phyloP scores from a whole-genome alignment of 768 basidiomycete species.

The Leccinum subgranulosum region DNA sequence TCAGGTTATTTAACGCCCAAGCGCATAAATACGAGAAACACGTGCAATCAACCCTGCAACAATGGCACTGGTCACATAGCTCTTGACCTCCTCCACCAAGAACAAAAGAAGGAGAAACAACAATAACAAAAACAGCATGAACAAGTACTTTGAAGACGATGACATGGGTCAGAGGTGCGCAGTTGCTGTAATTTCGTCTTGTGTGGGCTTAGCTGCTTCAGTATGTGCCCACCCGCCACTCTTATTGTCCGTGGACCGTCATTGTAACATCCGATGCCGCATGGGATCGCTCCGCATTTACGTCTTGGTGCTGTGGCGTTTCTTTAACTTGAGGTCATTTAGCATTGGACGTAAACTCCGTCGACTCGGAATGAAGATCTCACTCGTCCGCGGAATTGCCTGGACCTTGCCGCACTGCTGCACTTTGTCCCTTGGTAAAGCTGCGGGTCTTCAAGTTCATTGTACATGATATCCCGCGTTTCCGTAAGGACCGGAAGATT shows the following conservation, averaged over 20 bases:
- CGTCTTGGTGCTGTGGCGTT: background rate
- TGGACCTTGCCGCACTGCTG: background rate
- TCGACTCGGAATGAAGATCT: background rate
- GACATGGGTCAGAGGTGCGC: constrained; percentile 11
- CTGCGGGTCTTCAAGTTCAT: background rate
- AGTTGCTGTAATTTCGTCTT: background rate
- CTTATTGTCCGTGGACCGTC: background rate
- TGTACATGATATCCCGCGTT: background rate
- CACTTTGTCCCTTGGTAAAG: background rate
- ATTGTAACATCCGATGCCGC: constrained; percentile 2
- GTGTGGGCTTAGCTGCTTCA: constrained; percentile 1
- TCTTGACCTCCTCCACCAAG: background rate
- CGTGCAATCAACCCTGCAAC: constrained; percentile 10
- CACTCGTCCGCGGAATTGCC: background rate
- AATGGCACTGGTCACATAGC: background rate
- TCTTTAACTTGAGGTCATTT: background rate
- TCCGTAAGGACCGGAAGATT: background rate
- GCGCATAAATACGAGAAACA: constrained; percentile 7
- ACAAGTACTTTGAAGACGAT: constrained; percentile 7
- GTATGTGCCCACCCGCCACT: background rate
- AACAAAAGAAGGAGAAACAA: background rate
- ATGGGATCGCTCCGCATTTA: background rate
- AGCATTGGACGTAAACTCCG: background rate
- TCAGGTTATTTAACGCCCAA: constrained; percentile 3
- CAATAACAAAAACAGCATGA: constrained; percentile 17